Conservation (phyloP, 352 stramenopile species). For the Phytophthora meadii region DNA sequence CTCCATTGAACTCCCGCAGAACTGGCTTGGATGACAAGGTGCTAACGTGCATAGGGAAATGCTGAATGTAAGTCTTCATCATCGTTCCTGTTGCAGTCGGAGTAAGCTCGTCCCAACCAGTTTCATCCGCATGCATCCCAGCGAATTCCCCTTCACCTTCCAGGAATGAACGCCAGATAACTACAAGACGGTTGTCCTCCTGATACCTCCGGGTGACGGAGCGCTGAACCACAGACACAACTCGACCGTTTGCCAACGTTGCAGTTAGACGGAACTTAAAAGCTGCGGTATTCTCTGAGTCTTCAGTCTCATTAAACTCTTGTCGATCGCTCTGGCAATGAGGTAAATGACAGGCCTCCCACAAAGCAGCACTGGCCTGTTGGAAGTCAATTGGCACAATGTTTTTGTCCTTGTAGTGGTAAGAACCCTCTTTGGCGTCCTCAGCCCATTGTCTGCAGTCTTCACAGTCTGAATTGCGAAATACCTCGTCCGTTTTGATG, state of each 20-base stretch:
- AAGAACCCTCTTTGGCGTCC: not conserved
- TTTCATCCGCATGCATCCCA: constrained; percentile 19
- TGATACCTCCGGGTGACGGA: not conserved
- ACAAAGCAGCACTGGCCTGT: not conserved
- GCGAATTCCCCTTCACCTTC: constrained; percentile 27
- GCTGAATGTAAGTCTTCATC: constrained; percentile 4
- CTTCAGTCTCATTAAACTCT: not conserved
- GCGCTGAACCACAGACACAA: not conserved
- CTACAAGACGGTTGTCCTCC: constrained; percentile 49
- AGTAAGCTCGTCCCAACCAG: constrained; percentile 6
- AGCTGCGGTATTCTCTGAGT: not conserved
- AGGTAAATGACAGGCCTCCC: not conserved
- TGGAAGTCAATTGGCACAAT: constrained; percentile 7
- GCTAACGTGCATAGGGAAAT: constrained; percentile 10
- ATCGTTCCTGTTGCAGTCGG: constrained; percentile 2
- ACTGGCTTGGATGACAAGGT: not conserved
- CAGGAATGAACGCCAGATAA: constrained; percentile 53
- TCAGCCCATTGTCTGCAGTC: not conserved
- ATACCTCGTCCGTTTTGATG: not conserved
- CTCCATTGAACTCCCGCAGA: constrained; percentile 6
- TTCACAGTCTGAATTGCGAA: not conserved
- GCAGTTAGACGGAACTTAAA: not conserved
- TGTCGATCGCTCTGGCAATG: not conserved
- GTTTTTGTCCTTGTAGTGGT: constrained; percentile 1
- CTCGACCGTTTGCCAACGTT: not conserved